Evolutionary conservation across 306 rosid genomes (phyloP), one percentile per base, ranked within the genome.

Genomic region (Elaeagnus macrophylla): DNA sequence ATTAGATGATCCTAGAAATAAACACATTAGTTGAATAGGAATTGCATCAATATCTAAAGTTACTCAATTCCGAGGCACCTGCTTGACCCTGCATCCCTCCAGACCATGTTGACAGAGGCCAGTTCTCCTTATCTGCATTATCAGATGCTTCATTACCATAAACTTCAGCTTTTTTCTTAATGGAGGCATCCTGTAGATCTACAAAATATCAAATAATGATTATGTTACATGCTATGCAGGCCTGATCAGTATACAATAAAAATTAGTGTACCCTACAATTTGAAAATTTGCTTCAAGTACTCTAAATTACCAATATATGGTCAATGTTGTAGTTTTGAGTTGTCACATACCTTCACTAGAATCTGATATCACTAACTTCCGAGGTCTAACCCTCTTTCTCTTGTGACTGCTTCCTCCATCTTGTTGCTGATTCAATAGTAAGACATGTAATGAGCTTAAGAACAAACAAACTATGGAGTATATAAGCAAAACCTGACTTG

Each of bases 331-430:
- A 15, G 15, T 51, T 56, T n/a, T 19, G 51, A 62, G 56, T 15
- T 35, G 18, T 37, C 1, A 52, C 10, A 16, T 66, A 77, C 83
- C 83, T 73, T 25, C 74, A 1, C 49, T 67, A 36, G 61, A 15
- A 36, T 68, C 65, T 51, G 37, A 50, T 8, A 40, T 12, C 35
- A 54, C 60, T 6, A 69, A 11, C 67, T 73, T 77, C 12, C 62
- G 64, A 38, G 83, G 83, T 25, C 83, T 71, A 2, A 79, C 83
- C 46, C 83, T 73, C 74, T 77, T 77, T 59, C 83, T 66, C 62
- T 77, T 77, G 36, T 50, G 19, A 39, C 61, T 69, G 65, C 50
- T 77, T 62, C 61, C 63, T 1, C 65, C 56, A 48, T 59, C 52
- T 66, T 54, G 45, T 64, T 68, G 74, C 66, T 73, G 74, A 20